Base-by-base conservation (phyloP, 1,284 basidiomycete species). In the Phellopilus nigrolimitatus region DNA sequence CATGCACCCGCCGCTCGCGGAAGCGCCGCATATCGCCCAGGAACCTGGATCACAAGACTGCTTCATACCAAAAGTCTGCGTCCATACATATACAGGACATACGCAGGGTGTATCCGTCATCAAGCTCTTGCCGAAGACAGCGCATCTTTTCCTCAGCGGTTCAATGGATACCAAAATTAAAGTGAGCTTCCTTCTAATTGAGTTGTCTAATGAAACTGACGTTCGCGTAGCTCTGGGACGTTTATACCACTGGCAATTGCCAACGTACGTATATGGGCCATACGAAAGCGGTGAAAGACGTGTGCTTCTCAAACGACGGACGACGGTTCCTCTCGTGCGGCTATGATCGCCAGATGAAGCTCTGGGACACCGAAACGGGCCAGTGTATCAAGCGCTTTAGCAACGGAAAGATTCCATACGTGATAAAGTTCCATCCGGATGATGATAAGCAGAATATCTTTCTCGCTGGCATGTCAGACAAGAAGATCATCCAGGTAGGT, bases 121-220 rank as follows among this genome's bases (percentile, higher is more conserved):
- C 57, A 86, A 91, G 49, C 74, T 93, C 36, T 95, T 99, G 71
- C 97, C 97, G 5, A 76, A 86, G 53, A 94, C 91, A 10, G 95
- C 94, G 0, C 97, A 99, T 70, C 72, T 99, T 25, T 66, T 99
- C 56, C 79, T 99, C 54, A 95, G 90, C 63, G 94, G 87, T 1
- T 95, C 91, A 51, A 95, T 98, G 92, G 97, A 99, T 68, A 97
- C 93, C 7, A 95, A 97, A 68, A 91, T 99, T 72, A 99, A 99
- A 77, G 92, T 88, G 64, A 50, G 79, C 62, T 27, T 21, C 21
- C 28, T 37, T 0, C 13, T 15, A 30, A 2, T 28, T 19, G 42
- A 19, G 15, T 13, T 39, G 36, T 46, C 15, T 48, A 44, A 13
- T 49, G 51, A 54, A 54, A 42, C 31, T 22, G 45, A 36, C n/a